Conservation (phyloP, 805 yeast genomes). For the Wickerhamomyces alni region DNA sequence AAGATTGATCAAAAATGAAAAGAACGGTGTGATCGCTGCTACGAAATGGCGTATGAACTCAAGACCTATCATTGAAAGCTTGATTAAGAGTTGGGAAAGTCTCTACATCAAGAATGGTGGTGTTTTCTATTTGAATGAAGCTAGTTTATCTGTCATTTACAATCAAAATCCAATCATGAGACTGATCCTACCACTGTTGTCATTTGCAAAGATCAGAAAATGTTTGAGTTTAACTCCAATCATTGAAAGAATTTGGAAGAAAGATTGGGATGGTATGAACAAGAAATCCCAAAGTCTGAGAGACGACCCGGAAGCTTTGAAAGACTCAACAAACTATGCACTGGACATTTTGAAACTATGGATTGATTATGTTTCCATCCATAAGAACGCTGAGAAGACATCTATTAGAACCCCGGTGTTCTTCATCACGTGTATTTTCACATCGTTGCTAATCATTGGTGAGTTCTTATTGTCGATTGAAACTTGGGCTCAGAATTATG, state of each 20-base stretch:
- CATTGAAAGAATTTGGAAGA: constrained; percentile 51
- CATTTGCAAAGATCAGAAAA: constrained; percentile 62
- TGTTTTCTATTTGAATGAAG: constrained; percentile 44
- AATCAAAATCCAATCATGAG: constrained; percentile 51
- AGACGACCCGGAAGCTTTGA: constrained; percentile 54
- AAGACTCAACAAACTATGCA: constrained; percentile 56
- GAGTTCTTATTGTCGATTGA: constrained; percentile 58
- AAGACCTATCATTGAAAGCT: constrained; percentile 50
- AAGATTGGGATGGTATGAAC: constrained; percentile 69
- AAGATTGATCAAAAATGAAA: constrained; percentile 28
- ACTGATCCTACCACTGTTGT: constrained; percentile 58
- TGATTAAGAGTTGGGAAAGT: constrained; percentile 65
- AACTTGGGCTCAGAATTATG: constrained; percentile 36
- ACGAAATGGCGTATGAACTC: constrained; percentile 62
- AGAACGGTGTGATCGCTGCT: constrained; percentile 38
- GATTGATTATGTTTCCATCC: constrained; percentile 65
- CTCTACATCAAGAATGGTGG: constrained; percentile 61
- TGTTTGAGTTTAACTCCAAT: constrained; percentile 58
- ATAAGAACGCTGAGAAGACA: constrained; percentile 58
- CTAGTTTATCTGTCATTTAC: constrained; percentile 36
- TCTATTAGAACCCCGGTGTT: constrained; percentile 72
- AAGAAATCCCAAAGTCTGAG: constrained; percentile 38
- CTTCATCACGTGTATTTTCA: constrained; percentile 64
- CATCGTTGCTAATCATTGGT: constrained; percentile 54
- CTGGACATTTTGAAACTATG: constrained; percentile 59